A percentile compares a stretch with the other conserved stretches of the same genome.
phyloP scores from a whole-genome alignment of 805 yeast genomes.

The Tetrapisispora fleetii region DNA sequence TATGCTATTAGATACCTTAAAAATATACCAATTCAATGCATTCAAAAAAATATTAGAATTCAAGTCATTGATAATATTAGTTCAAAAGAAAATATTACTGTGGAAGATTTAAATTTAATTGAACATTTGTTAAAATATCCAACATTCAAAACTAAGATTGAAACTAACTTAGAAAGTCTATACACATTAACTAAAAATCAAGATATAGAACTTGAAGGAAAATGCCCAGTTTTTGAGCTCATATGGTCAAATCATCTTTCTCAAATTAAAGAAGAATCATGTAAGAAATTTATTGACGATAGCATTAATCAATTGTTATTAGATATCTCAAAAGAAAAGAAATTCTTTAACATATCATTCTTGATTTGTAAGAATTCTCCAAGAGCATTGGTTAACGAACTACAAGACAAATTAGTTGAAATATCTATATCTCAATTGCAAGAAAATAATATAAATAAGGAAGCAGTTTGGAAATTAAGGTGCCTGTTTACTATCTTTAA shows the following conservation, averaged over 20 bases:
- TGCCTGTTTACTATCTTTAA: constrained; percentile 18
- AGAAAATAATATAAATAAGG: not conserved
- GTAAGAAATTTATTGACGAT: constrained; percentile 9
- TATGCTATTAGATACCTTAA: constrained; percentile 5
- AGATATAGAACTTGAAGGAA: constrained; percentile 4
- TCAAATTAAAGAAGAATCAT: constrained; percentile 29
- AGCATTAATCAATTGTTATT: not conserved
- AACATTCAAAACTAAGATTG: constrained; percentile 44
- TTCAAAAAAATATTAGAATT: constrained; percentile 28
- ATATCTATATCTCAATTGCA: not conserved
- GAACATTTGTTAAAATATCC: constrained; percentile 39
- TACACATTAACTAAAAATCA: constrained; percentile 8
- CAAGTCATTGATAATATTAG: constrained; percentile 20
- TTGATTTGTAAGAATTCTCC: constrained; percentile 7
- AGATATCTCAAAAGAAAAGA: constrained; percentile 4
- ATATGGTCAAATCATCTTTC: constrained; percentile 35
- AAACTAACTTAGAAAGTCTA: constrained; percentile 30
- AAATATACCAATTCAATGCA: constrained; percentile 43
- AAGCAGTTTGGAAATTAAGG: constrained; percentile 27
- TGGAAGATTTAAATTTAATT: constrained; percentile 20
- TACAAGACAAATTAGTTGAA: constrained; percentile 4
- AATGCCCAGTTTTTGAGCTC: constrained; percentile 23
- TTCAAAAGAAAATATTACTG: constrained; percentile 2
- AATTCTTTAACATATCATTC: constrained; percentile 10
- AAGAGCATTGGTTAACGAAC: not conserved